Evolutionary conservation across 2,329 filamentous ascomycete genomes (phyloP).

Genomic region (Colletotrichum melonis): DNA sequence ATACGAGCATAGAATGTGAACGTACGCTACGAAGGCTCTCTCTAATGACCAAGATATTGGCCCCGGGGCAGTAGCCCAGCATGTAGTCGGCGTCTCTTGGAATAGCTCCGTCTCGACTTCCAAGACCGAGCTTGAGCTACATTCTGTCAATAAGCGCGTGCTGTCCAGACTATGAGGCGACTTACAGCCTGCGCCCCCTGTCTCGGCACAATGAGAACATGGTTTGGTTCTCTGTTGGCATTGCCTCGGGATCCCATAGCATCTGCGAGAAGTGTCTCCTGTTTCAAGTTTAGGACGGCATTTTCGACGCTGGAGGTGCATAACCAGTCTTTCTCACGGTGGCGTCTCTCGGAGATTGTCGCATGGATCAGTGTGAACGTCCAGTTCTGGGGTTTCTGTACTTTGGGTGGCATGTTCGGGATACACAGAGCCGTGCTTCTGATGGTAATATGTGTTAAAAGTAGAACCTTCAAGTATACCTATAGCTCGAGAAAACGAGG

Average conservation of each 20-base stretch:
- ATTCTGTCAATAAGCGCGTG: too few species aligned
- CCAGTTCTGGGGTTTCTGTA: slow-evolving; percentile 5
- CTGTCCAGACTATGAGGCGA: too few species aligned
- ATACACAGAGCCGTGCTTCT: background rate
- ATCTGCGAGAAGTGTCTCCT: slow-evolving; percentile 1
- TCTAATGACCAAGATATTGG: background rate
- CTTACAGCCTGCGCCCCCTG: background rate
- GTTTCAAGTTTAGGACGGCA: slow-evolving; percentile 2
- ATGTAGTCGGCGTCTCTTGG: background rate
- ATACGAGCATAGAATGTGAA: too few species aligned
- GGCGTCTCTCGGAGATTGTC: background rate
- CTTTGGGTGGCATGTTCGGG: background rate
- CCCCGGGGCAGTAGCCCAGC: background rate
- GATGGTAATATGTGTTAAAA: background rate
- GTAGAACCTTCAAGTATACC: background rate
- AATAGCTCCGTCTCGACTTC: background rate
- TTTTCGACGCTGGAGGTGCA: background rate
- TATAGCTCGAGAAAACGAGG: background rate
- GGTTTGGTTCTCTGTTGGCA: background rate
- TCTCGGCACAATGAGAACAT: background rate
- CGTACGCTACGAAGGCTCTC: background rate
- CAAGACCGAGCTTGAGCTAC: slow-evolving; percentile 5
- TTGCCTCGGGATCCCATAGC: background rate
- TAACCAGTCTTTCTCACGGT: background rate
- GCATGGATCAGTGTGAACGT: background rate